Base-by-base conservation (phyloP, 768 basidiomycete species). In the Tulasnella sp. region DNA sequence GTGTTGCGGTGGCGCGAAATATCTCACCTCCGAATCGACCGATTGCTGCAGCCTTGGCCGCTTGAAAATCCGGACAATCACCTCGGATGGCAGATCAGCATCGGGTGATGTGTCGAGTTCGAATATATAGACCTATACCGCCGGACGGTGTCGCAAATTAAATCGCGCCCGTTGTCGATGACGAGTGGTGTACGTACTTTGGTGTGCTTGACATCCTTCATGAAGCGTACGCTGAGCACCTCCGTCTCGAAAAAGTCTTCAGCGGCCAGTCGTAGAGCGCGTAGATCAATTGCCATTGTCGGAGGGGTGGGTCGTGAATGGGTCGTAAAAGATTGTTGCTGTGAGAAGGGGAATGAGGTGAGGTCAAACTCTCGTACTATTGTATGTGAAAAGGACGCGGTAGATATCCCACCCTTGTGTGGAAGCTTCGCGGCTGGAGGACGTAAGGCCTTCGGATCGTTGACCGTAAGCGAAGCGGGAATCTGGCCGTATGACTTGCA, bases 211-310 rank as follows among this genome's bases (percentile, higher is more conserved):
- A 31, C 50, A 4, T 52, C 27, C 19, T 35, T 40, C 34, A 52
- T 23, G 31, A 19, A 25, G 32, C 37, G 25, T 21, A 52, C 50
- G 15, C 3, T 40, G 8, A 52, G 27, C 11, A 40, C 37, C n/a
- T 52, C 50, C 15, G 37, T 40, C 50, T 52, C 34, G 14, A 52
- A 52, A 36, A 36, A 52, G 25, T 52, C 50, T 34, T 52, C 32
- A 8, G 46, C 46, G 15, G 46, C 46, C 46, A 29, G 27, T 4
- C 46, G 46, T 29, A 48, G 46, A 4, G 46, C 46, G 6, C 46
- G 19, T 31, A 48, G 19, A 48, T 48, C 46, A n/a, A n/a, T n/a
- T 31, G 46, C 27, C 46, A 48, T 48, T 1, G 27, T 48, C 21
- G 46, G 46, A 48, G 25, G n/a, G n/a, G n/a, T n/a, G n/a, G n/a